Evolutionary conservation across 1,139 yeast species (phyloP).

Genomic region (Scheffersomyces parashehatae): DNA sequence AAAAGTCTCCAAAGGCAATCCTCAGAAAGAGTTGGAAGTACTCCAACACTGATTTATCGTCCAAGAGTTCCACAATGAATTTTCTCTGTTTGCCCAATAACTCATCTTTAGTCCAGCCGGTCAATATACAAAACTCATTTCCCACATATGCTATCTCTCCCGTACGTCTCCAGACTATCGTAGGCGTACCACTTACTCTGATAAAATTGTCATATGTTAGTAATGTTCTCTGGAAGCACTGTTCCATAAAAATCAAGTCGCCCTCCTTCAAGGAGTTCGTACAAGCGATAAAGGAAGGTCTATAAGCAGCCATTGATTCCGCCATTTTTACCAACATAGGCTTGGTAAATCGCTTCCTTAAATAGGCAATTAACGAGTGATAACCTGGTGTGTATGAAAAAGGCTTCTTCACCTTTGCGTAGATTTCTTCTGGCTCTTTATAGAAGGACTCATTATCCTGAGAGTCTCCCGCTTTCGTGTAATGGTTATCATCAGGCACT

Average conservation of each 20-base stretch:
- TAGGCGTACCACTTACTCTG: slow-evolving; percentile 86
- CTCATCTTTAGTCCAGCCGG: slow-evolving; percentile 84
- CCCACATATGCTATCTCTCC: slow-evolving; percentile 96
- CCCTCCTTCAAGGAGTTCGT: slow-evolving; percentile 86
- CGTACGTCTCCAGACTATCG: slow-evolving; percentile 92
- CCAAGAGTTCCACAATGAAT: slow-evolving; percentile 87
- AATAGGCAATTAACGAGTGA: slow-evolving; percentile 75
- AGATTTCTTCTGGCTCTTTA: slow-evolving; percentile 77
- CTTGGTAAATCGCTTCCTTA: slow-evolving; percentile 68
- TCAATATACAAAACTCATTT: slow-evolving; percentile 82
- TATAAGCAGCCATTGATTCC: slow-evolving; percentile 81
- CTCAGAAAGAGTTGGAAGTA: slow-evolving; percentile 83
- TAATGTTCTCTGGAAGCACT: slow-evolving; percentile 89
- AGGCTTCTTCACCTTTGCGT: slow-evolving; percentile 70
- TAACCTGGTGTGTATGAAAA: slow-evolving; percentile 90
- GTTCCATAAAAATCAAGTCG: slow-evolving; percentile 92
- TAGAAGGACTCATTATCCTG: slow-evolving; percentile 27
- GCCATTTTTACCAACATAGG: slow-evolving; percentile 80
- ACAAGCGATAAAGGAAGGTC: slow-evolving; percentile 92
- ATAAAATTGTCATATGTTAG: slow-evolving; percentile 87
- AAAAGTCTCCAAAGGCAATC: slow-evolving; percentile 88
- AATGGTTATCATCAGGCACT: slow-evolving; percentile 37
- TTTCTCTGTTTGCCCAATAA: slow-evolving; percentile 59
- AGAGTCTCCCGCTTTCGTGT: slow-evolving; percentile 21
- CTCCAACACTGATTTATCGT: slow-evolving; percentile 81